phyloP scores from a whole-genome alignment of 352 stramenopile genomes.

The Phytophthora sojae region DNA sequence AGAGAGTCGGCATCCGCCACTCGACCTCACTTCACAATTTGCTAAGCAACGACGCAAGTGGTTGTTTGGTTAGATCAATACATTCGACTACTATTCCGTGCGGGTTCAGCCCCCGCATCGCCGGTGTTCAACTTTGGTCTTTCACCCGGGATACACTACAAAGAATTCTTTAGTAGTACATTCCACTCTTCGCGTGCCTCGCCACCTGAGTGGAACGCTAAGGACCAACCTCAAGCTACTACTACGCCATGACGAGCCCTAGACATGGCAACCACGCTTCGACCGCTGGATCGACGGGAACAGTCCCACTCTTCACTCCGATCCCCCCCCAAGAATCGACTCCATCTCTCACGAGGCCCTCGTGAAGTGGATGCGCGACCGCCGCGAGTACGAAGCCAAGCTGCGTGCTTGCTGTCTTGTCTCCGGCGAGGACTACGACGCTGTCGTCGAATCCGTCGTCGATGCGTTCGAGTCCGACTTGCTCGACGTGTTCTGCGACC shows the following conservation, averaged over 20 bases:
- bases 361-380: neutral
- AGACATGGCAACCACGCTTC: neutral
- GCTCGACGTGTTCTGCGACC: constrained; percentile 2
- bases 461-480: neutral
- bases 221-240: neutral
- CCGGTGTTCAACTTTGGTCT: too few species aligned
- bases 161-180: too few species aligned
- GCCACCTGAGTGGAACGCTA: neutral
- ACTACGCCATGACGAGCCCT: too few species aligned
- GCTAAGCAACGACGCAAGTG: too few species aligned
- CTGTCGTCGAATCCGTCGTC: neutral
- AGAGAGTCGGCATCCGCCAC: too few species aligned
- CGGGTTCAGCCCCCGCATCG: too few species aligned
- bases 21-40: too few species aligned
- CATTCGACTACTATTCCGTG: too few species aligned
- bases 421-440: neutral
- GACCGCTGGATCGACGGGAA: too few species aligned
- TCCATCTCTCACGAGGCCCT: constrained; percentile 1
- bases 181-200: too few species aligned
- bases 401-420: neutral
- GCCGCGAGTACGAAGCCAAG: constrained; percentile 6
- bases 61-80: too few species aligned
- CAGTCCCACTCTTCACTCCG: neutral
- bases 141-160: too few species aligned
- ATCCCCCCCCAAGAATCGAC: constrained; percentile 4